phyloP scores from a whole-genome alignment of 1,284 basidiomycete genomes.

The Heterobasidion parviporum region DNA sequence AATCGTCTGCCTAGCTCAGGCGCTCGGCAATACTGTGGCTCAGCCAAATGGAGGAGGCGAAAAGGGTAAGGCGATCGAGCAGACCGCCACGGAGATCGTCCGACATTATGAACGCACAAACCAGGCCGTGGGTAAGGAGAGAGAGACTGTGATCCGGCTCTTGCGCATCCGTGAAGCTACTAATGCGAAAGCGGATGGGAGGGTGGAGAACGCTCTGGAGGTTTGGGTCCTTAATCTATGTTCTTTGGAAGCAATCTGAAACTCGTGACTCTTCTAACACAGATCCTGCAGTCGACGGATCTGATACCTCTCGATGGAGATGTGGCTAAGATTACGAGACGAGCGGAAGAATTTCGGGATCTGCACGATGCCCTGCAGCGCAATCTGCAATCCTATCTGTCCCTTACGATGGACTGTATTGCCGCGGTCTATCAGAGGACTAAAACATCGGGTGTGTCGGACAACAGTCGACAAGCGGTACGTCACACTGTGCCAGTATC shows the following conservation, averaged over 20 bases:
- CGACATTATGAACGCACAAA: slow-evolving; percentile 83
- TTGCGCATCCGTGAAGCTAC: slow-evolving; percentile 81
- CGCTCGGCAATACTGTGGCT: slow-evolving; percentile 79
- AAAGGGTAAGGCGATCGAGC: slow-evolving; percentile 64
- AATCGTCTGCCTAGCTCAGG: slow-evolving; percentile 80
- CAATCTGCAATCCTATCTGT: slow-evolving; percentile 85
- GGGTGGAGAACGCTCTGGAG: slow-evolving; percentile 75
- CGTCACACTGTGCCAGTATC: slow-evolving; percentile 17
- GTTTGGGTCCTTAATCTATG: slow-evolving; percentile 32
- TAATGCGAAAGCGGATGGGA: slow-evolving; percentile 65
- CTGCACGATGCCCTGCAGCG: slow-evolving; percentile 82
- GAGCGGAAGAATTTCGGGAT: slow-evolving; percentile 87
- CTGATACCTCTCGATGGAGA: slow-evolving; percentile 87
- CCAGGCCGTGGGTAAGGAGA: slow-evolving; percentile 65
- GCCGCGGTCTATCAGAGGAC: slow-evolving; percentile 71
- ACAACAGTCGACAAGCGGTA: slow-evolving; percentile 68
- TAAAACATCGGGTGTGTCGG: slow-evolving; percentile 68
- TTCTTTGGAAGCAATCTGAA: slow-evolving; percentile 34
- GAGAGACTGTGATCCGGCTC: slow-evolving; percentile 71
- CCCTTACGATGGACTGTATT: slow-evolving; percentile 92
- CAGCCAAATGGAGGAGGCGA: slow-evolving; percentile 62
- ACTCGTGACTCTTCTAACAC: slow-evolving; percentile 40
- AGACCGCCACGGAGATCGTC: slow-evolving; percentile 78
- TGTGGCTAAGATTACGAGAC: slow-evolving; percentile 76
- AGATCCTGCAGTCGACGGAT: slow-evolving; percentile 87